Evolutionary conservation across 805 yeast species (phyloP).

Genomic region (Wickerhamomyces canadensis): DNA sequence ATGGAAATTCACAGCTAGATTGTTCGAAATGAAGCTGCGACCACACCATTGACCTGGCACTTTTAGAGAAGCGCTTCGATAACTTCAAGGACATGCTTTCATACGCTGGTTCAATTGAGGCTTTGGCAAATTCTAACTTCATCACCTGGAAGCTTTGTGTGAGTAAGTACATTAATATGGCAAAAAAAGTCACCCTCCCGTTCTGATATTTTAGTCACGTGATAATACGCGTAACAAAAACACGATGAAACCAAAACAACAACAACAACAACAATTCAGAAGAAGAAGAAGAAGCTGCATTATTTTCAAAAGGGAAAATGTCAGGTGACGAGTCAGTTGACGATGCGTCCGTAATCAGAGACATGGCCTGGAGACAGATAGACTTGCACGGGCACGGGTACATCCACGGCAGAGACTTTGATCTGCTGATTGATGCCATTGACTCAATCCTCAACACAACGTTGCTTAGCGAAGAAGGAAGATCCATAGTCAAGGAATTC

Average conservation of each 20-base stretch:
- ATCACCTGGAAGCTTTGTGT: too few relatives aligned
- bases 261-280: background rate
- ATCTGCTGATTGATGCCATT: slow-evolving; percentile 17
- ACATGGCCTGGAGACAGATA: slow-evolving; percentile 21
- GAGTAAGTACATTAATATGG: too few relatives aligned
- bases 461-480: slow-evolving; percentile 24
- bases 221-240: background rate
- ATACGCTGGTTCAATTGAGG: too few relatives aligned
- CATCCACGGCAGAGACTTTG: slow-evolving; percentile 18
- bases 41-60: too few relatives aligned
- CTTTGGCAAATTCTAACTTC: too few relatives aligned
- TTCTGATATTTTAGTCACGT: too few relatives aligned
- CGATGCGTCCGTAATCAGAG: slow-evolving; percentile 6
- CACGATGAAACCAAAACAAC: background rate
- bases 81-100: too few relatives aligned
- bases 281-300: background rate
- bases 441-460: slow-evolving; percentile 17
- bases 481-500: slow-evolving; percentile 23
- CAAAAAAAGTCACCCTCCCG: too few relatives aligned
- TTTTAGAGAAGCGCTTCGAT: too few relatives aligned
- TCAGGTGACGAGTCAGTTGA: background rate
- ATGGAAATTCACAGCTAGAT: too few relatives aligned
- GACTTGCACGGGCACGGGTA: slow-evolving; percentile 13
- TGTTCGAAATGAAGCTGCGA: too few relatives aligned
- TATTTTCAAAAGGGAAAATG: too few relatives aligned